These are phyloP conservation scores for Sistotremastrum suecicum DNA, from an alignment of 768 basidiomycete genomes.

Conservation along the genomic window DNA sequence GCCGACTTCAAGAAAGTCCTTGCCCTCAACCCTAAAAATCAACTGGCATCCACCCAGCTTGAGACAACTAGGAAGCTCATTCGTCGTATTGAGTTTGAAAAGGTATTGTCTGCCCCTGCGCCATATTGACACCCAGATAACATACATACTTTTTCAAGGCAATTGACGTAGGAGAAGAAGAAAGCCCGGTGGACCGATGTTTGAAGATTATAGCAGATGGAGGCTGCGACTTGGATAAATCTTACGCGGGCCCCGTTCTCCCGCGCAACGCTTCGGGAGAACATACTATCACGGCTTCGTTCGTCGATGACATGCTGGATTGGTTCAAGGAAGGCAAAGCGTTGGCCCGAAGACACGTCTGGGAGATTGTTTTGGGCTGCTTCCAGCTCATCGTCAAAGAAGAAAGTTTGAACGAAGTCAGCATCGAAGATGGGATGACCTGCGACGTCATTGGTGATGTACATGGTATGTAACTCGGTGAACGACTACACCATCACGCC, in stretches of 20 bases:
- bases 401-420: conserved; percentile 66
- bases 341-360: conserved; percentile 78
- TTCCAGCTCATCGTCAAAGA: conserved; percentile 62
- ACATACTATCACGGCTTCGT: conserved; percentile 60
- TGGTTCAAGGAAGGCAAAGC: conserved; percentile 93
- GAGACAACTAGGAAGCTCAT: conserved; percentile 84
- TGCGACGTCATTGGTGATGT: conserved; percentile 95
- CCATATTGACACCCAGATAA: neutral
- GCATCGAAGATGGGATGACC: conserved; percentile 61
- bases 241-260: conserved; percentile 67
- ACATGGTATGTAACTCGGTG: conserved; percentile 45
- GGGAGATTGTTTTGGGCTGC: conserved; percentile 91
- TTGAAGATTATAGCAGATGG: conserved; percentile 72
- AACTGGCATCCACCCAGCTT: conserved; percentile 64
- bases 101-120: conserved; percentile 27
- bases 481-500: too few species aligned
- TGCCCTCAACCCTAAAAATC: conserved; percentile 75
- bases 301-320: conserved; percentile 73
- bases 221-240: conserved; percentile 62
- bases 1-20: conserved; percentile 80
- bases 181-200: conserved; percentile 62
- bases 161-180: conserved; percentile 86
- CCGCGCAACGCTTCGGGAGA: conserved; percentile 35
- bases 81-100: conserved; percentile 83
- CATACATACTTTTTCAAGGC: conserved; percentile 34